Base-by-base conservation (phyloP, 176 grass and related monocot genomes). In the Pontederia paniculata region DNA sequence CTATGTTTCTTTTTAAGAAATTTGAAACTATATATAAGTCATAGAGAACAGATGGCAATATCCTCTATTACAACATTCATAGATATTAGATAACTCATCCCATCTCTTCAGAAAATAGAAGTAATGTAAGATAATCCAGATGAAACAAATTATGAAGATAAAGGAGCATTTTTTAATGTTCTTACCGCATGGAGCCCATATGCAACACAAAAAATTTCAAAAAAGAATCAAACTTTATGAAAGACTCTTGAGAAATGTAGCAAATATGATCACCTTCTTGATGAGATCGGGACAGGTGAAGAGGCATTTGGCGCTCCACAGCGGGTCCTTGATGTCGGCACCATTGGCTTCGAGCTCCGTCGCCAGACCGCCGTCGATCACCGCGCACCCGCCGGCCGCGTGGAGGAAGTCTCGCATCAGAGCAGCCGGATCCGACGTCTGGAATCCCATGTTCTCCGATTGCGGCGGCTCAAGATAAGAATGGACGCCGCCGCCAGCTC, bases 281-380 rank as follows among this genome's bases (percentile, higher is more conserved):
- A 82, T 74, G 70, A 95, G 89, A 54, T 85, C 68, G 12, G 84
- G 84, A 42, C 67, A 74, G 51, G 71, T 21, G 74, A 76, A 77
- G 71, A 88, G 84, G 68, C 78, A 84, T 57, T 70, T 68, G 54
- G 80, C 58, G 73, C 83, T 84, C 77, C 77, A 84, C n/a, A 94
- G 70, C 12, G 71, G 51, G 64, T 94, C 83, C 62, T 70, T 81
- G 48, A 94, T 60, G 56, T 81, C 83, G 20, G 77, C 70, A 45
- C 83, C 88, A 67, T 76, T 68, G 66, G 52, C 80, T 70, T 94
- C 88, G 62, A 88, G 80, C 77, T 88, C 83, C 61, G 80, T 88
- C 10, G 77, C 83, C 55, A 84, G 60, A 28, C 80, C 88, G 8
- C 88, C 88, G 66, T 94, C 80, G 47, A 81, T 52, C 62, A 88